Percentiles rank a stretch among this genome's conserved stretches.
Conservation (phyloP, 768 basidiomycete genomes). For the Russula ochroleuca region DNA sequence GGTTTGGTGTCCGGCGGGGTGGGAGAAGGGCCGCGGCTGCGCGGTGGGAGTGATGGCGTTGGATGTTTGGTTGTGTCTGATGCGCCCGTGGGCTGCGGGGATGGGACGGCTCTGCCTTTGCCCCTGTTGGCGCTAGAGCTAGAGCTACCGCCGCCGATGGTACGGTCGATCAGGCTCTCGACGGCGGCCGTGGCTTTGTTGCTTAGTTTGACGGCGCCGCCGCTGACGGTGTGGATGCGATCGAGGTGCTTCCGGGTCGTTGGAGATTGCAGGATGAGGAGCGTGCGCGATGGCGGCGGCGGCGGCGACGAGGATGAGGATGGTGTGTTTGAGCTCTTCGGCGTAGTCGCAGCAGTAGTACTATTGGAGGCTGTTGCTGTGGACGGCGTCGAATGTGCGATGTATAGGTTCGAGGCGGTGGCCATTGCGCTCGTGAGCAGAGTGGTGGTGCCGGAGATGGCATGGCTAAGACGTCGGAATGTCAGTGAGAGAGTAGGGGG, state of each 20-base stretch:
- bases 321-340: not conserved
- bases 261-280: slow-evolving; percentile 27
- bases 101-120: slow-evolving; percentile 6
- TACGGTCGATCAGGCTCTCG: slow-evolving; percentile 15
- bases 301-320: not conserved
- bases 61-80: too few relatives aligned
- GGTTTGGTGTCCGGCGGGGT: slow-evolving; percentile 8
- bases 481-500: not conserved
- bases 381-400: slow-evolving; percentile 23
- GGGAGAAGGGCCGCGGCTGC: slow-evolving; percentile 18
- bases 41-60: slow-evolving; percentile 24
- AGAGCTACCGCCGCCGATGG: not conserved
- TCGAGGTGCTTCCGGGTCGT: slow-evolving; percentile 24
- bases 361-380: not conserved
- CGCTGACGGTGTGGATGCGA: slow-evolving; percentile 22
- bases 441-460: slow-evolving; percentile 25
- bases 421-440: slow-evolving; percentile 25
- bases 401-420: slow-evolving; percentile 25
- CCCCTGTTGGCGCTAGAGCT: not conserved
- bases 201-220: slow-evolving; percentile 25
- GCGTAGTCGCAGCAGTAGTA: not conserved
- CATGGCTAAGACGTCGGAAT: slow-evolving; percentile 13
- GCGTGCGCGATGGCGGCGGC: slow-evolving; percentile 23
- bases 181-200: slow-evolving; percentile 18
- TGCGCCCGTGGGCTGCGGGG: too few relatives aligned